A percentile compares a stretch with the other conserved stretches of the same genome.
phyloP scores from a whole-genome alignment of 768 basidiomycete species.

The Auricularia sp. region DNA sequence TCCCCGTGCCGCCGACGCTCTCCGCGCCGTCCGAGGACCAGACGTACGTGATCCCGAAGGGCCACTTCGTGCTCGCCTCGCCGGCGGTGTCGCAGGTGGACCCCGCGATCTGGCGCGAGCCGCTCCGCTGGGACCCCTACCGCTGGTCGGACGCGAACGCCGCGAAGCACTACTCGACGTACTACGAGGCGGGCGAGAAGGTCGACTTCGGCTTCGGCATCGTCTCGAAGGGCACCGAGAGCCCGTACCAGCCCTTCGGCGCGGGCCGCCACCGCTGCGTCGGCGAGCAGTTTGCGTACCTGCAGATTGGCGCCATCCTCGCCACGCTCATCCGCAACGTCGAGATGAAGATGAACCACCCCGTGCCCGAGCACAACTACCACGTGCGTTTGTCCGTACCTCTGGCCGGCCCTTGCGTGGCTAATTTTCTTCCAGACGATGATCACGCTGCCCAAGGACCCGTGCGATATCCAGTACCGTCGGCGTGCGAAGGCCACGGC shows the following conservation, averaged over 20 bases:
- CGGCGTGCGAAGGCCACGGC: slow-evolving; percentile 1
- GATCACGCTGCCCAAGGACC: slow-evolving; percentile 74
- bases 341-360: slow-evolving; percentile 57
- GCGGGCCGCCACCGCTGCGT: slow-evolving; percentile 94
- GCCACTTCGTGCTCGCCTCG: slow-evolving; percentile 80
- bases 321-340: slow-evolving; percentile 65
- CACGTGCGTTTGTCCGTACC: slow-evolving; percentile 23
- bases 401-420: no score
- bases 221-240: slow-evolving; percentile 92
- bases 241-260: slow-evolving; percentile 95
- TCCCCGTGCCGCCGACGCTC: slow-evolving; percentile 71
- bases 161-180: slow-evolving; percentile 50
- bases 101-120: slow-evolving; percentile 67
- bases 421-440: slow-evolving; percentile 38
- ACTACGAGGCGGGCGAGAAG: slow-evolving; percentile 71
- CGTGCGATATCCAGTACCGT: slow-evolving; percentile 16
- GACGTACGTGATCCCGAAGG: slow-evolving; percentile 80
- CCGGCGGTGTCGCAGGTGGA: slow-evolving; percentile 86
- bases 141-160: slow-evolving; percentile 84
- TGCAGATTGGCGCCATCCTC: slow-evolving; percentile 82
- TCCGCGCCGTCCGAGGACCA: slow-evolving; percentile 64
- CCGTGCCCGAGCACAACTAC: slow-evolving; percentile 80
- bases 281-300: slow-evolving; percentile 90
- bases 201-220: slow-evolving; percentile 94
- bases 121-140: slow-evolving; percentile 61